These are phyloP conservation scores for Vachellia pachyceras DNA, from an alignment of 306 rosid species.

Conservation along the genomic window DNA sequence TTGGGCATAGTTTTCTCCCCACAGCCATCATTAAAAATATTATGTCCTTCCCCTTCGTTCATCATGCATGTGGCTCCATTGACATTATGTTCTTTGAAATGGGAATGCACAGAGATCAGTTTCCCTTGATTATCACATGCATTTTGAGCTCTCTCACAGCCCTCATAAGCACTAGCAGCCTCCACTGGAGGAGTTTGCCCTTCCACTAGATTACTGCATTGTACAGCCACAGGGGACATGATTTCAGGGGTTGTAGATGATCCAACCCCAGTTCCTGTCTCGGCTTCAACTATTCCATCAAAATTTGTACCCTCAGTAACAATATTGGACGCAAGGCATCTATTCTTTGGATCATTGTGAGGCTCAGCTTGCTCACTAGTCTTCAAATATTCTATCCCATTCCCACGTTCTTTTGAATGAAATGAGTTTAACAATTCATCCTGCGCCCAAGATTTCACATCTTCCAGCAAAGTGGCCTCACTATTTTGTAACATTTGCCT, in stretches of 20 bases:
- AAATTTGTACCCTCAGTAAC: slow-evolving; percentile 31
- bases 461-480: slow-evolving; percentile 47
- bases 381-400: slow-evolving; percentile 33
- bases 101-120: slow-evolving; percentile 32
- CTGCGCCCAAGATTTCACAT: slow-evolving; percentile 50
- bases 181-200: background rate
- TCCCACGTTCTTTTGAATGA: slow-evolving; percentile 30
- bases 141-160: slow-evolving; percentile 28
- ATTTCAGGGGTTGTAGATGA: background rate
- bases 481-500: slow-evolving; percentile 48
- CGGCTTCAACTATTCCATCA: slow-evolving; percentile 32
- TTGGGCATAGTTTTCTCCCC: background rate
- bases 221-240: background rate
- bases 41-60: slow-evolving; percentile 34
- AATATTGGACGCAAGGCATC: slow-evolving; percentile 36
- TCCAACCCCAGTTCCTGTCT: slow-evolving; percentile 7
- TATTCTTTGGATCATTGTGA: slow-evolving; percentile 28
- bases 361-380: slow-evolving; percentile 36
- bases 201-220: background rate
- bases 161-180: slow-evolving; percentile 27
- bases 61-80: slow-evolving; percentile 28
- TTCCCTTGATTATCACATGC: slow-evolving; percentile 45
- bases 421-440: slow-evolving; percentile 52
- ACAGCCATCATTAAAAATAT: background rate
- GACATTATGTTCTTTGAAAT: slow-evolving; percentile 32